Base-by-base conservation (phyloP, 2,329 filamentous ascomycete species). In the Aspergillus costaricaensis region DNA sequence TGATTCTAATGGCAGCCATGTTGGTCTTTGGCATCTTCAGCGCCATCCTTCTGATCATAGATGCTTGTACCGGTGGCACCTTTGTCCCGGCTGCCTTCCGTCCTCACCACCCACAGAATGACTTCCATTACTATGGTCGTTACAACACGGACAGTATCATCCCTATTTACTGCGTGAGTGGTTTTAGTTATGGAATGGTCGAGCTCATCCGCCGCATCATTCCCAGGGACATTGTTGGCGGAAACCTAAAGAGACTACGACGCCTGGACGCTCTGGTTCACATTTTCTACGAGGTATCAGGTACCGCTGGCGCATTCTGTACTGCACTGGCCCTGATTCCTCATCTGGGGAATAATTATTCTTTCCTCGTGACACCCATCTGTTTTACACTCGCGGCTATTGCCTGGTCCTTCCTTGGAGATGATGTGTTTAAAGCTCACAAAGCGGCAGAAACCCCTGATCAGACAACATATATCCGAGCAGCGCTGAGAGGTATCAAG, bases 201-300 rank as follows among this genome's bases (percentile, higher is more conserved):
- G 63, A 65, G 38, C 44, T 65, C 56, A 63, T 65, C n/a, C 61
- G 61, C 15, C 63, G 61, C 21, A 59, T 65, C 7, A 63, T 65
- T 21, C 63, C 61, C 9, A 53, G 61, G 12, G 61, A 63, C 27
- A 49, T 65, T 47, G 63, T 63, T 5, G 63, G 61, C 15, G 63
- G 63, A 15, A 47, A 65, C 51, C 51, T 65, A 10, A 59, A 57
- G 23, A 65, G 62, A 49, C 36, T 65, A 12, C 61, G 61, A n/a
- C 61, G 62, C 9, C 23, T 65, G 8, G 63, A 65, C 47, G 61
- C 61, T 19, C 36, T 65, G 25, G 61, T 61, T 7, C 61, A 65
- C 51, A 63, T 65, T 9, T 61, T 63, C 27, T 63, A 63, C 47
- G 63, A 65, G 47, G 41, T 61, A 5, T 41, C 59, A n/a, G 61